Evolutionary conservation across 2,329 filamentous ascomycete genomes (phyloP), one percentile per base, ranked within the genome.

Genomic region (Neophaeococcomyces aloes): DNA sequence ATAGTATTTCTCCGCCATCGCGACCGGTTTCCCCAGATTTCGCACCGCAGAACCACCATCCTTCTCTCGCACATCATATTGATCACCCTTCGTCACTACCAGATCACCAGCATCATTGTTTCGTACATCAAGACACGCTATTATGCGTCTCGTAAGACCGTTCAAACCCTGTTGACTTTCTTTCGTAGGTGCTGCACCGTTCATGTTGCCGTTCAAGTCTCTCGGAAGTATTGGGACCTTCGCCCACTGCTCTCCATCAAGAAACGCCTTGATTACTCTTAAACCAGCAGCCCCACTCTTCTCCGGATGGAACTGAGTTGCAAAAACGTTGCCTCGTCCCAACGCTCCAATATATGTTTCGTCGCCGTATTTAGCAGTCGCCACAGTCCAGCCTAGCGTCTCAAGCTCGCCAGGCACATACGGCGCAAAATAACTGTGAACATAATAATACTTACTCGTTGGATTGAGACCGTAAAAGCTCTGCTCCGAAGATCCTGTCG

Each of bases 41-140:
- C 91, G 80, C 29, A 98, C 88, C 53, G 75, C 63, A 15, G 75
- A 70, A 38, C 67, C 67, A 19, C 58, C 37, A 17, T 71, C 70
- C 65, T 95, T 95, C 59, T 96, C 91, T 25, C 91, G 84, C 5
- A 98, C 91, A 58, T 98, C 91, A 67, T 98, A 98, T 64, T 96
- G 89, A 65, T 98, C 91, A 45, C 91, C 91, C 65, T 98, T 98
- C 11, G 91, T 98, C 29, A 98, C 91, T 0, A 98, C 91, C 7
- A 98, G 72, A 63, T 98, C 91, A 27, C 91, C 91, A 48, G 83
- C 73, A 62, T 98, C 91, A 63, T 98, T 98, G 42, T 88, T 78
- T 33, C 91, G 83, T 39, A 98, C 91, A 60, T 98, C 91, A 21
- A 98, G 78, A 60, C 91, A 98, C 21, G 91, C 91, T 59, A 98